A percentile compares a stretch with the other conserved stretches of the same genome.
These are phyloP conservation scores for Pythium scleroteichum DNA, from an alignment of 352 stramenopile genomes.

Conservation along the genomic window DNA sequence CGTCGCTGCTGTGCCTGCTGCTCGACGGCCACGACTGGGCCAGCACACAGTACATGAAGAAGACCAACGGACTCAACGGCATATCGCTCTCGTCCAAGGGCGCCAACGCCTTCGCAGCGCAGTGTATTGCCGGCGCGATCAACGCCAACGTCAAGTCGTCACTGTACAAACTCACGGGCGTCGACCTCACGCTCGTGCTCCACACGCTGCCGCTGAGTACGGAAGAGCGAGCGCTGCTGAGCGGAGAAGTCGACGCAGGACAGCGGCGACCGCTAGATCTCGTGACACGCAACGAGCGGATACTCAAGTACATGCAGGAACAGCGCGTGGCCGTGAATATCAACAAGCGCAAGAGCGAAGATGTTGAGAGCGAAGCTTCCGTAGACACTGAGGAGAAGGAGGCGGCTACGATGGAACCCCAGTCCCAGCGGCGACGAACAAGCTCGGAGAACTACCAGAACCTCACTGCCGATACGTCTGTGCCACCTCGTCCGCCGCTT, in stretches of 20 bases:
- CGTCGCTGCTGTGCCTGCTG: constrained; percentile 65
- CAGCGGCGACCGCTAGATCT: constrained; percentile 32
- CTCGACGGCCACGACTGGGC: constrained; percentile 84
- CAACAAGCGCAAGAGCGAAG: constrained; percentile 54
- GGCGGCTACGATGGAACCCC: neutral
- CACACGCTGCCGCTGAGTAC: constrained; percentile 26
- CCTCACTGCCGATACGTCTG: constrained; percentile 16
- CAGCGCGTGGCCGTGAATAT: constrained; percentile 16
- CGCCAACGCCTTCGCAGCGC: constrained; percentile 73
- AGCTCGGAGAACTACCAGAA: constrained; percentile 20
- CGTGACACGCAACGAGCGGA: constrained; percentile 54
- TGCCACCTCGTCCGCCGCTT: constrained; percentile 13
- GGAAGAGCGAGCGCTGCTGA: constrained; percentile 6
- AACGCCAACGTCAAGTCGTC: constrained; percentile 64
- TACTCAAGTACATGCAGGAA: constrained; percentile 55
- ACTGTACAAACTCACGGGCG: constrained; percentile 78
- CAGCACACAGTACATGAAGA: constrained; percentile 85
- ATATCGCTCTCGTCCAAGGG: constrained; percentile 62
- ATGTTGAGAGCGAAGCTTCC: constrained; percentile 22
- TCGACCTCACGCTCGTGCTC: constrained; percentile 61
- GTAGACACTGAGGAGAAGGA: neutral
- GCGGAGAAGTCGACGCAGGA: constrained; percentile 1
- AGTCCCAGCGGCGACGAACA: constrained; percentile 13
- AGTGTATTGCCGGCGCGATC: constrained; percentile 71
- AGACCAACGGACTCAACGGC: constrained; percentile 56